Percentiles rank a stretch among this genome's conserved stretches.
phyloP scores from a whole-genome alignment of 345 rosid genomes.

The Citrus unshiu region DNA sequence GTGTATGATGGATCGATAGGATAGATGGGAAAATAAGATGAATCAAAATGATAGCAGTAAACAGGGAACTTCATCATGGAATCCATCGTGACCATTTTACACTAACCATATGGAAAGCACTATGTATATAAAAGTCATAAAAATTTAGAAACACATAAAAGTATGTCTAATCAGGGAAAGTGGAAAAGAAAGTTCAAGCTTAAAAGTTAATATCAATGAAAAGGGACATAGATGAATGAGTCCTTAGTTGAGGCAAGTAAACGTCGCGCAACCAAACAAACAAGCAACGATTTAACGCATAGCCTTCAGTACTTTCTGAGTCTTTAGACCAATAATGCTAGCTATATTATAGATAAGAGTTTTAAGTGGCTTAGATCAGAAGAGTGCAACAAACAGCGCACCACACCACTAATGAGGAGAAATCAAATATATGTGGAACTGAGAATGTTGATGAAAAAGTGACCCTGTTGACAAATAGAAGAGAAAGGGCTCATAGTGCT shows the following conservation, averaged over 20 bases:
- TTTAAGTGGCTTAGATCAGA: constrained; percentile 13
- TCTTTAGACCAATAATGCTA: not conserved
- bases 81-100: not conserved
- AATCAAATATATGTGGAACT: not conserved
- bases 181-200: not conserved
- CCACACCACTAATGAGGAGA: not conserved
- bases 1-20: not conserved
- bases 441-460: not conserved
- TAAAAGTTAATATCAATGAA: not conserved
- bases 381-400: constrained; percentile 21
- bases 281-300: not conserved
- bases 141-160: not conserved
- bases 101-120: not conserved
- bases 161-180: not conserved
- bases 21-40: too few species aligned
- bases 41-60: too few species aligned
- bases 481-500: not conserved
- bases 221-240: not conserved
- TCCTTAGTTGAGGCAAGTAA: not conserved
- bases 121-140: not conserved
- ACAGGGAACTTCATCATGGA: too few species aligned
- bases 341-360: not conserved
- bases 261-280: not conserved
- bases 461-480: constrained; percentile 1
- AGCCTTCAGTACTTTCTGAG: not conserved